These are phyloP conservation scores for Cercospora zeina DNA, from an alignment of 2,329 filamentous ascomycete species.

Conservation along the genomic window DNA sequence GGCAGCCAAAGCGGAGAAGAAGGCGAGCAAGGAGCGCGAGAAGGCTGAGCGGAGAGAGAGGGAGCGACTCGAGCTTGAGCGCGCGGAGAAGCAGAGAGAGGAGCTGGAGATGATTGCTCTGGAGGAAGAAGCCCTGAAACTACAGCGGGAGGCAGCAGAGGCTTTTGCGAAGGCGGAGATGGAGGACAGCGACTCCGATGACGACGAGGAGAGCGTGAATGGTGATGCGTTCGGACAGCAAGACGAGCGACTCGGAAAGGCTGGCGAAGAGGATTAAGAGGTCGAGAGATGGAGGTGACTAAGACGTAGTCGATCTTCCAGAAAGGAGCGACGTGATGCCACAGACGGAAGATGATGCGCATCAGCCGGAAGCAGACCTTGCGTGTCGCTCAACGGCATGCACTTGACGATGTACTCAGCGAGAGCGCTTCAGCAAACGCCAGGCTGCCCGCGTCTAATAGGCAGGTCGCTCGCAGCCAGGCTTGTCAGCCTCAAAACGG, in stretches of 20 bases:
- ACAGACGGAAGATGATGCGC: neutral
- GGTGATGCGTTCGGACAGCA: slow-evolving; percentile 27
- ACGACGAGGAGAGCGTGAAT: slow-evolving; percentile 26
- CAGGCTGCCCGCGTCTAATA: neutral
- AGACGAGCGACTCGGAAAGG: slow-evolving; percentile 21
- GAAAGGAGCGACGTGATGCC: neutral
- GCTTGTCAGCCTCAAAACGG: neutral
- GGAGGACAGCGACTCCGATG: slow-evolving; percentile 19
- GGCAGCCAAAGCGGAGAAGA: slow-evolving; percentile 6
- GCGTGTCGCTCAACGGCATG: neutral
- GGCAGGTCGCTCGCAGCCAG: neutral
- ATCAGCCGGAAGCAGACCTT: neutral
- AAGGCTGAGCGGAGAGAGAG: neutral
- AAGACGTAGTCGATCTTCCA: neutral
- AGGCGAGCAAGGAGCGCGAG: slow-evolving; percentile 6
- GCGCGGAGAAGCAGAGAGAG: slow-evolving; percentile 11
- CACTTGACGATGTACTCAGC: neutral
- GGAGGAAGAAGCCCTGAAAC: slow-evolving; percentile 19
- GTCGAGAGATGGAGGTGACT: neutral
- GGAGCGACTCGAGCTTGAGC: neutral
- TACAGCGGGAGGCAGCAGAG: slow-evolving; percentile 20
- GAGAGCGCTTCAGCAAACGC: neutral
- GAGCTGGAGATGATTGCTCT: slow-evolving; percentile 4
- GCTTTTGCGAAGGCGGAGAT: slow-evolving; percentile 29
- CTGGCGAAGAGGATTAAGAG: slow-evolving; percentile 23